Percentiles rank a stretch among this genome's conserved stretches.
phyloP scores from a whole-genome alignment of 2,329 filamentous ascomycete genomes.

The Sporothrix inflata region DNA sequence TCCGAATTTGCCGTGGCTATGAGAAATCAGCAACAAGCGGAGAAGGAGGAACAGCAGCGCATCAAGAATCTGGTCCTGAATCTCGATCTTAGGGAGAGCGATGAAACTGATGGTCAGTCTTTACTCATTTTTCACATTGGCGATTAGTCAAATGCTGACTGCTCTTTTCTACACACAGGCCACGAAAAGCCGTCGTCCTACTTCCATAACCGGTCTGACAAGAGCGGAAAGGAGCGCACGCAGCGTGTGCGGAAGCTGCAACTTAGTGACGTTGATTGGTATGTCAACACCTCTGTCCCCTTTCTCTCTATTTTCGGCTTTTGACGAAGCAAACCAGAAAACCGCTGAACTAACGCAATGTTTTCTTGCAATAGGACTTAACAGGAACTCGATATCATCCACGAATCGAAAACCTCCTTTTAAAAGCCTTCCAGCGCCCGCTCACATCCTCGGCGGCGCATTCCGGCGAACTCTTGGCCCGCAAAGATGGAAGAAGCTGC shows the following conservation, averaged over 20 bases:
- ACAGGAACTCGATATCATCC: not conserved
- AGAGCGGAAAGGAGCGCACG: constrained; percentile 64
- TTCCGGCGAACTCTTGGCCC: not conserved
- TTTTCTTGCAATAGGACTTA: not conserved
- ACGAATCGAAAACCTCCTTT: not conserved
- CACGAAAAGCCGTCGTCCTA: constrained; percentile 55
- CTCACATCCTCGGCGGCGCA: not conserved
- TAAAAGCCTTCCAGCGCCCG: not conserved
- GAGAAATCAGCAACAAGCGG: constrained; percentile 92
- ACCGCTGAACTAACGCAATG: not conserved
- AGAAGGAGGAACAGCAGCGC: constrained; percentile 93
- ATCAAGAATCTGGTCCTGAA: constrained; percentile 98
- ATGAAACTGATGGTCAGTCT: constrained; percentile 76
- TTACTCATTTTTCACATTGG: not conserved
- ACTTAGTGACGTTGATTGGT: constrained; percentile 98
- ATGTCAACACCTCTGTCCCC: constrained; percentile 42
- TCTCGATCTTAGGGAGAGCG: constrained; percentile 86
- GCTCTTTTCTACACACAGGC: constrained; percentile 40
- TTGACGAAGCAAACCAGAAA: not conserved
- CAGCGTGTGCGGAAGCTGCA: constrained; percentile 90
- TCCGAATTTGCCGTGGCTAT: constrained; percentile 95
- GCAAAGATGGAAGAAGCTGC: not conserved
- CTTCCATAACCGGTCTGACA: constrained; percentile 61
- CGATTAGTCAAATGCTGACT: not conserved
- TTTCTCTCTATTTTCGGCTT: not conserved